Evolutionary conservation across 1,139 yeast species (phyloP).

Genomic region (Nakaseomyces bracarensis): DNA sequence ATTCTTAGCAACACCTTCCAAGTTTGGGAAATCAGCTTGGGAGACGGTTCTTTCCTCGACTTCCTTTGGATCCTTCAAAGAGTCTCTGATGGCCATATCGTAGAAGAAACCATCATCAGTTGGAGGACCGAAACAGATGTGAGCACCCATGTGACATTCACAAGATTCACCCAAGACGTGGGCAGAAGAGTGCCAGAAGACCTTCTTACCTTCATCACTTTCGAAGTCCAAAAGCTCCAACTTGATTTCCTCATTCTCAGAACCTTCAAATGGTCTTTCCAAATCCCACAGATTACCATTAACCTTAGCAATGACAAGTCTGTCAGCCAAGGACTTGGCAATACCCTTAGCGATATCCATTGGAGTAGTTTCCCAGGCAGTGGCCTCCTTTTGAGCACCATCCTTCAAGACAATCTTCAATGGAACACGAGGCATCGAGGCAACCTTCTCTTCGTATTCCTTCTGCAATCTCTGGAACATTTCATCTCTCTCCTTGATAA

Average conservation of each 20-base stretch:
- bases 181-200: slow-evolving; percentile 98
- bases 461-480: slow-evolving; percentile 76
- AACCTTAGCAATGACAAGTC: slow-evolving; percentile 85
- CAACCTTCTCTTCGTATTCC: slow-evolving; percentile 64
- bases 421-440: slow-evolving; percentile 50
- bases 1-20: slow-evolving; percentile 82
- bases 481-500: slow-evolving; percentile 68
- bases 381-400: slow-evolving; percentile 71
- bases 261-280: slow-evolving; percentile 81
- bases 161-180: slow-evolving; percentile 98
- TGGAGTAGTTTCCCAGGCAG: slow-evolving; percentile 86
- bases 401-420: slow-evolving; percentile 80
- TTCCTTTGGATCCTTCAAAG: slow-evolving; percentile 24
- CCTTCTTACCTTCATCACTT: slow-evolving; percentile 83
- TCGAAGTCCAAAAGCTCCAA: slow-evolving; percentile 78
- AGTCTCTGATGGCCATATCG: slow-evolving; percentile 78
- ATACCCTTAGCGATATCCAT: slow-evolving; percentile 74
- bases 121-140: slow-evolving; percentile 91
- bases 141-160: slow-evolving; percentile 94
- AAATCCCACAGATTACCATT: slow-evolving; percentile 92
- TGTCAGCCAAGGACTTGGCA: slow-evolving; percentile 80
- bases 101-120: slow-evolving; percentile 97
- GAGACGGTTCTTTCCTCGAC: slow-evolving; percentile 73
- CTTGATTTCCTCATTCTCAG: slow-evolving; percentile 32
- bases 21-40: slow-evolving; percentile 71